Evolutionary conservation across 179 eudicot species (phyloP).

Genomic region (Beta macrorhiza): DNA sequence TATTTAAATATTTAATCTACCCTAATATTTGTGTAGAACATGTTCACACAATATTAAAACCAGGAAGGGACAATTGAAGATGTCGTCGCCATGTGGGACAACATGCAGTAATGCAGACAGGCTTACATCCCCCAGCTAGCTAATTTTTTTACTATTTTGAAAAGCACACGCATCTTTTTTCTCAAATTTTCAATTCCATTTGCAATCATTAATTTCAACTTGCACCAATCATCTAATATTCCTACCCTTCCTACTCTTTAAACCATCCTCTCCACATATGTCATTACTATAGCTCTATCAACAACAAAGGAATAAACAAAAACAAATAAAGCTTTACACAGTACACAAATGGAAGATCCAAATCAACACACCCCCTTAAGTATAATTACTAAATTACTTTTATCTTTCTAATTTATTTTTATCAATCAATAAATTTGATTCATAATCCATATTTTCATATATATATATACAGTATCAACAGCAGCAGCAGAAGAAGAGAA

Average conservation of each 20-base stretch:
- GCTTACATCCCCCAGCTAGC: too few species aligned
- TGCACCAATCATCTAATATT: too few species aligned
- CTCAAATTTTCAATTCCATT: too few species aligned
- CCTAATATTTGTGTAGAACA: too few species aligned
- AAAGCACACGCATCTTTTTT: too few species aligned
- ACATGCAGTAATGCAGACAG: too few species aligned
- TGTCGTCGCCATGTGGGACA: too few species aligned
- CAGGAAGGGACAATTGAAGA: too few species aligned
- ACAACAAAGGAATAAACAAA: not conserved
- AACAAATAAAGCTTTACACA: not conserved
- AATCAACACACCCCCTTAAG: conserved; percentile 10
- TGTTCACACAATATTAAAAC: too few species aligned
- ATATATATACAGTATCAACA: conserved; percentile 6
- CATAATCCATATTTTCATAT: not conserved
- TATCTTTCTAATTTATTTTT: not conserved
- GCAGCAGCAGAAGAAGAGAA: not conserved
- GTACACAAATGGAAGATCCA: conserved; percentile 1
- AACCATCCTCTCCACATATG: not conserved
- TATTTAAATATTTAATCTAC: too few species aligned
- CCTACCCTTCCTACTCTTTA: not conserved
- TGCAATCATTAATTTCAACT: too few species aligned
- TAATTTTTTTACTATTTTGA: too few species aligned
- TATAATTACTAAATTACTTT: not conserved
- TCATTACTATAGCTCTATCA: not conserved
- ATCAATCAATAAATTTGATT: not conserved